Evolutionary conservation across 768 basidiomycete genomes (phyloP), one percentile per base, ranked within the genome.

Genomic region (Auriculariales sp.): DNA sequence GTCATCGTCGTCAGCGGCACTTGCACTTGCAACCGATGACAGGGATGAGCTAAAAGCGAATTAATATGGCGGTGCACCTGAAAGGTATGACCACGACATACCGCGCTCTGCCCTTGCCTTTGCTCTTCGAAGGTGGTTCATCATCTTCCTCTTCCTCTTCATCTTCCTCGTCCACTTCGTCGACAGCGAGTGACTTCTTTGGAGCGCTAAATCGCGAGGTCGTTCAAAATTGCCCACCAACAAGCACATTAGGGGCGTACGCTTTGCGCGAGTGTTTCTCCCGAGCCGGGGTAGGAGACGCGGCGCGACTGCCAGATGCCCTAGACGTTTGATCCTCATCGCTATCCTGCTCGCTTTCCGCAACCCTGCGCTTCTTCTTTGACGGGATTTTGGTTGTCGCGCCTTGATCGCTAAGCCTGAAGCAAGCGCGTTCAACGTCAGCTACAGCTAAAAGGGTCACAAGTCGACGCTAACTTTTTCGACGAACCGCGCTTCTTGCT

Each of bases 301-400:
- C 27, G 28, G 6, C 17, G 15, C 48, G n/a, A 7, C 11, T 39
- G 1, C 11, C 2, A 67, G 65, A 49, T 15, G 60, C 59, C 52
- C 69, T 71, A 56, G 68, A 73, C 5, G 55, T 59, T 33, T 42
- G 57, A 11, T 63, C 61, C 9, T 66, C 66, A 28, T 66, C 65
- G 28, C 68, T 67, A 4, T 53, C 52, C 67, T 72, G 24, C 65
- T 70, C 25, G 56, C 66, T 25, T 71, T 67, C 31, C 62, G 22
- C 39, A 7, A 24, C 34, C 48, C 33, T 49, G 25, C 49, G 52
- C 27, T n/a, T 55, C 17, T 60, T 62, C n/a, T 70, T 81, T 11
- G 65, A 58, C 33, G 79, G 64, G 49, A 81, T 83, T 48, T 69
- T 69, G 1, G 82, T 82, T 39, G 81, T 70, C 53, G 79, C 83